Base-by-base conservation (phyloP, 2,329 filamentous ascomycete species). In the Botrytis elliptica region DNA sequence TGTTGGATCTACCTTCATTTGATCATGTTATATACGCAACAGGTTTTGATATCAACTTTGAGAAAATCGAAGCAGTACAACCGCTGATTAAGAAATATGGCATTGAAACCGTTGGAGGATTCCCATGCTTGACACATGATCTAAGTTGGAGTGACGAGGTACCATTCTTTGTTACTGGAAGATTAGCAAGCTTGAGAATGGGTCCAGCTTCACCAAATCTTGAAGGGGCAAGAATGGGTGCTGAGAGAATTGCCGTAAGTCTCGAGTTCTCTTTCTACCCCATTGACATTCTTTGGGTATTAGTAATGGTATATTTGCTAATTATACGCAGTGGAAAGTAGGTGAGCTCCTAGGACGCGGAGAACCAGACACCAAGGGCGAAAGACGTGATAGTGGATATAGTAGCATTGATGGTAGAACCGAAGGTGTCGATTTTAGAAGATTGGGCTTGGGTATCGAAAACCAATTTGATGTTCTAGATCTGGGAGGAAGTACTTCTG, bases 51-150 rank as follows among this genome's bases (percentile, higher is more conserved):
- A 88, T 89, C 0, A 86, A 94, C 76, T 88, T 93, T 40, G 79
- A 82, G 1, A 84, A 85, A 2, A 84, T 94, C 36, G 87, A 90
- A 0, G 89, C 90, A 73, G 82, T 95, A 20, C 82, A 88, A 73
- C 87, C 84, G 0, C 87, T 95, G 79, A 82, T 88, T 14, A 75
- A 83, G 4, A 85, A 89, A 29, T 85, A 91, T 75, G 92, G 91
- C 0, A 86, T 95, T 49, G 82, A 88, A 25, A 86, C 84, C 0
- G 85, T 88, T 38, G 89, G 89, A 6, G 93, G 93, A 0, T 83
- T 94, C 33, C 93, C 93, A 0, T 93, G 91, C 76, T 81, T 95
- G 70, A 95, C 88, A 3, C 88, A 95, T 60, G 92, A 95, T 78
- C 83, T 95, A 75, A 91, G 91, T 86, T 95, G 92, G 93, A 85